Evolutionary conservation across 176 grass and related monocot genomes (phyloP), one percentile per base, ranked within the genome.

Genomic region (Zea luxurians): DNA sequence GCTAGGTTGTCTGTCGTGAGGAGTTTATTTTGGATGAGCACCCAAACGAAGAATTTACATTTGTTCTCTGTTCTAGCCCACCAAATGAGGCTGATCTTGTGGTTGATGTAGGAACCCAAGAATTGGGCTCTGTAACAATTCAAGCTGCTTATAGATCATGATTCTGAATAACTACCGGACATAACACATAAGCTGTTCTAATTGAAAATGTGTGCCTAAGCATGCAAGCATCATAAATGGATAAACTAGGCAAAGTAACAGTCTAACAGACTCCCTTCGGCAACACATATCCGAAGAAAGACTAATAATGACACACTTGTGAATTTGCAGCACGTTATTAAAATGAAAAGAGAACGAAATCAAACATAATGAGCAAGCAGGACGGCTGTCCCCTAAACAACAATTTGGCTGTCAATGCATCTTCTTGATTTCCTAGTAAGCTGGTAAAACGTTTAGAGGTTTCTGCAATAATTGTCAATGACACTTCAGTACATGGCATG

Each of bases 271-370:
- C 2, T 59, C 10, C 13, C 64, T 63, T 76, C 21, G 6, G 64
- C 40, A 81, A 40, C 16, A 76, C 4, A 80, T 43, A 66, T 71
- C 34, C 57, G 1, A 88, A 76, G 10, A 48, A 77, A 71, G 8
- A 27, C 60, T 68, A 63, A 64, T 4, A 69, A 21, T 21, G 37
- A 11, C 37, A 80, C 8, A 10, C 4, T 63, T 57, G 66, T n/a
- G 3, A 35, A 61, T 54, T 78, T 53, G 2, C 45, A 63, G 6
- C 17, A 53, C 2, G 57, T 82, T 82, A 21, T 27, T 57, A n/a
- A 55, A 4, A 44, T 10, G 55, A 64, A 63, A 42, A 40, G 47
- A 38, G 64, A 65, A 1, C 0, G 37, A 48, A 58, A 81, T 54
- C 13, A 61, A 61, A 27, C 8, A 61, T 12, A 59, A 35, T 34